A percentile compares a stretch with the other conserved stretches of the same genome.
Evolutionary conservation across 2,329 filamentous ascomycete species (phyloP).

Genomic region (Daldinia sp.): DNA sequence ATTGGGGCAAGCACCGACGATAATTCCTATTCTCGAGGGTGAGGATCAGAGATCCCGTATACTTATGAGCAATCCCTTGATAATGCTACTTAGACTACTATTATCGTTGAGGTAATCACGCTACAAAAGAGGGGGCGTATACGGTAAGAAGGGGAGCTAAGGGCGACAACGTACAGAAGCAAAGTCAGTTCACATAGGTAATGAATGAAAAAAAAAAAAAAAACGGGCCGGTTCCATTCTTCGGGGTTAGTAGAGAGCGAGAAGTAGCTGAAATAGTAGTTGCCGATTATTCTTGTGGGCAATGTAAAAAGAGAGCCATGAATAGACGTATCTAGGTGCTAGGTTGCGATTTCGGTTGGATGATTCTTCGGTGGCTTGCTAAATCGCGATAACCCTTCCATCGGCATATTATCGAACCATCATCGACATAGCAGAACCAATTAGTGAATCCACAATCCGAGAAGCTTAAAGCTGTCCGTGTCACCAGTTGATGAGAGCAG

Average conservation of each 20-base stretch:
- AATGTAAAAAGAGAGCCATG: neutral
- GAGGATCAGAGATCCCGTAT: constrained; percentile 23
- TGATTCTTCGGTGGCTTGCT: constrained; percentile 3
- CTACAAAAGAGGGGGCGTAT: constrained; percentile 1
- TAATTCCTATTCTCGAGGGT: constrained; percentile 24
- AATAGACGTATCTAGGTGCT: neutral
- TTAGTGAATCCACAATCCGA: constrained; percentile 8
- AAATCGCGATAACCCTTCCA: constrained; percentile 16
- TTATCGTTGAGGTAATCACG: neutral
- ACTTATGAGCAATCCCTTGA: constrained; percentile 14
- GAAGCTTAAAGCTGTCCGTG: constrained; percentile 14
- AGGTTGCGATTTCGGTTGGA: neutral
- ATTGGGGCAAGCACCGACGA: constrained; percentile 1
- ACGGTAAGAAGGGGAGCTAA: constrained; percentile 20
- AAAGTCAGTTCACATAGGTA: constrained; percentile 2
- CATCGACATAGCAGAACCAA: neutral
- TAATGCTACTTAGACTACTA: neutral
- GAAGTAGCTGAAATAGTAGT: constrained; percentile 8
- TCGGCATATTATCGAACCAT: constrained; percentile 11
- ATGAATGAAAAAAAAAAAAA: constrained; percentile 1
- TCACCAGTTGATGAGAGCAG: constrained; percentile 23
- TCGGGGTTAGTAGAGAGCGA: neutral
- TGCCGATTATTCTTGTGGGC: neutral
- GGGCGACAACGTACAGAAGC: constrained; percentile 15
- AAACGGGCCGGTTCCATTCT: constrained; percentile 12